Conservation (phyloP, 2,329 filamentous ascomycete genomes). For the Penicillium italicum region DNA sequence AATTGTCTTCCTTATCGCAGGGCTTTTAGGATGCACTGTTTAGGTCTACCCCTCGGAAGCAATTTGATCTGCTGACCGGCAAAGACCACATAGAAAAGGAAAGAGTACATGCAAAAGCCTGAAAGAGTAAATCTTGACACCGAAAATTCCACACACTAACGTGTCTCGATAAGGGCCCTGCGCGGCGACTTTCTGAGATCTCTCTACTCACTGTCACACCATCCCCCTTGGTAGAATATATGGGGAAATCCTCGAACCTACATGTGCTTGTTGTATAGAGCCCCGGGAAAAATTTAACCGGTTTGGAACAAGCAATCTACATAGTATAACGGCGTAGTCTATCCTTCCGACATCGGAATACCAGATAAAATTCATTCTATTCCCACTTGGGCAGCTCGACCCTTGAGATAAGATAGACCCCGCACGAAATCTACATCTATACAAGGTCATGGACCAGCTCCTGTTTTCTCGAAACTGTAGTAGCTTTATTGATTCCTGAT, state of each 20-base stretch:
- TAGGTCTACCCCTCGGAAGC: too few relatives aligned
- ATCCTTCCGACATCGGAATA: background rate
- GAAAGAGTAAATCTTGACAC: background rate
- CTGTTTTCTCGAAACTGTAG: background rate
- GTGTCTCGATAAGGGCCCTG: background rate
- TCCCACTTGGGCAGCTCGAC: constrained; percentile 8
- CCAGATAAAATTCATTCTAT: background rate
- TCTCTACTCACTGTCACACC: background rate
- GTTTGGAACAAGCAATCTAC: background rate
- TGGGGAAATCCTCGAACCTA: background rate
- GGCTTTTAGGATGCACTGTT: too few relatives aligned
- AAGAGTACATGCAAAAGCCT: too few relatives aligned
- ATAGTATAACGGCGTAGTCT: background rate
- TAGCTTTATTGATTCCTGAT: too few relatives aligned
- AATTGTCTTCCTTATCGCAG: too few relatives aligned
- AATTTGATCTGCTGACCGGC: background rate
- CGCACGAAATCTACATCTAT: constrained; percentile 8
- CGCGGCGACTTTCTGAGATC: background rate
- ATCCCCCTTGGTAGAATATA: background rate
- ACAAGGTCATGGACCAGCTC: background rate
- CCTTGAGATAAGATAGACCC: constrained; percentile 19
- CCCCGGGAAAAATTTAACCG: background rate
- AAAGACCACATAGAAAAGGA: background rate
- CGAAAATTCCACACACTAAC: too few relatives aligned
- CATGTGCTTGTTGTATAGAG: background rate